Evolutionary conservation across 192 early-diverging fungal species (phyloP).

Genomic region (Coemansia sp.): DNA sequence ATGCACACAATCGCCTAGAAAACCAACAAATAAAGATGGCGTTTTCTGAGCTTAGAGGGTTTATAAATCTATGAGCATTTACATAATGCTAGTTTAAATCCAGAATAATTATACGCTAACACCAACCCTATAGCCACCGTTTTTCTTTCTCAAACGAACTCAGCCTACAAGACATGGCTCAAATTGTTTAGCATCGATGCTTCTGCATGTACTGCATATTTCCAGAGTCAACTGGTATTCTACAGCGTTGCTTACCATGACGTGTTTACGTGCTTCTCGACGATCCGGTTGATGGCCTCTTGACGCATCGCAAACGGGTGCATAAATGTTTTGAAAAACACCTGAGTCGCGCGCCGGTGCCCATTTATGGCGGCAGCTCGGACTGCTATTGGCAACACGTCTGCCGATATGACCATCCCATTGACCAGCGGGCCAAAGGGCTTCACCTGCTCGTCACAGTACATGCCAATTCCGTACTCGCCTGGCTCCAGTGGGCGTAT

Average conservation of each 20-base stretch:
- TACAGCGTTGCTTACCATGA: constrained; percentile 14
- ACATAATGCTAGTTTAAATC: not conserved
- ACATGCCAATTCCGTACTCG: constrained; percentile 53
- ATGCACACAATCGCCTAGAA: no score
- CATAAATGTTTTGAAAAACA: constrained; percentile 23
- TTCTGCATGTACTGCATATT: no score
- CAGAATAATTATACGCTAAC: not conserved
- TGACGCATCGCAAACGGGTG: constrained; percentile 43
- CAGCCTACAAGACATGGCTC: constrained; percentile 2
- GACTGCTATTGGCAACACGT: constrained; percentile 70
- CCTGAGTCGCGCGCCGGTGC: constrained; percentile 21
- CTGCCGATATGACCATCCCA: constrained; percentile 72
- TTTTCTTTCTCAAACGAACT: constrained; percentile 4
- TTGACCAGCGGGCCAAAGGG: constrained; percentile 84
- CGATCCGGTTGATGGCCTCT: constrained; percentile 35
- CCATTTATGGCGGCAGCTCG: constrained; percentile 81
- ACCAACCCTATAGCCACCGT: constrained; percentile 4
- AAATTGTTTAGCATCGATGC: not conserved
- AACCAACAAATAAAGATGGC: not conserved
- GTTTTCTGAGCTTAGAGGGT: not conserved
- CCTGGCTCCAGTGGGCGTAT: constrained; percentile 76
- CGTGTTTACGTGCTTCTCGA: constrained; percentile 21
- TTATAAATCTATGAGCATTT: not conserved
- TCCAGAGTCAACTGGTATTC: not conserved
- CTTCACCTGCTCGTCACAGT: constrained; percentile 64